Evolutionary conservation across 2,329 filamentous ascomycete species (phyloP).

Genomic region (Penicillium sp.): DNA sequence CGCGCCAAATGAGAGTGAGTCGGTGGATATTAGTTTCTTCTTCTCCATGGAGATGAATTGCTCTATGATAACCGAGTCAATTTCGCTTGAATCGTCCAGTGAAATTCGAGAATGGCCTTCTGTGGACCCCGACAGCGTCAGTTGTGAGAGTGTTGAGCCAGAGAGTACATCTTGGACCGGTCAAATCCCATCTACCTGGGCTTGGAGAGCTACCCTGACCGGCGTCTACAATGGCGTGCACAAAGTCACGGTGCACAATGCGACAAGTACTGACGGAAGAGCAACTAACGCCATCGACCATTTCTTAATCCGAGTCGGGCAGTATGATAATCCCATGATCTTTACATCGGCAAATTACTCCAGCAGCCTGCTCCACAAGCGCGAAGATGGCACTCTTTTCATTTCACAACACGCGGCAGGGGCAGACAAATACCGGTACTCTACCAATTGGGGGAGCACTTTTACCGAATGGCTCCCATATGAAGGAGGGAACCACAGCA

Average conservation of each 20-base stretch:
- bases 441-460: slow-evolving; percentile 59
- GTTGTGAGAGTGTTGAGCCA: slow-evolving; percentile 46
- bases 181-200: slow-evolving; percentile 56
- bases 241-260: slow-evolving; percentile 57
- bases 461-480: slow-evolving; percentile 62
- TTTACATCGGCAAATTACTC: slow-evolving; percentile 63
- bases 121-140: slow-evolving; percentile 47
- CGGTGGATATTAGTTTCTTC: slow-evolving; percentile 54
- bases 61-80: slow-evolving; percentile 50
- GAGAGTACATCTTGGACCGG: slow-evolving; percentile 46
- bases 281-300: slow-evolving; percentile 58
- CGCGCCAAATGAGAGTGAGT: slow-evolving; percentile 42
- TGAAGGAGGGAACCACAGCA: slow-evolving; percentile 50
- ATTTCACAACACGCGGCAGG: slow-evolving; percentile 62
- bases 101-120: slow-evolving; percentile 46
- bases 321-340: slow-evolving; percentile 59
- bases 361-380: slow-evolving; percentile 50
- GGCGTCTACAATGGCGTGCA: slow-evolving; percentile 63
- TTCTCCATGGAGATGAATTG: slow-evolving; percentile 65
- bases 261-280: slow-evolving; percentile 44
- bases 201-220: slow-evolving; percentile 53
- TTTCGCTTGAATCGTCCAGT: slow-evolving; percentile 56
- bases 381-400: slow-evolving; percentile 46
- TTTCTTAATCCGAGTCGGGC: slow-evolving; percentile 62
- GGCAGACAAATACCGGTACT: slow-evolving; percentile 63